Evolutionary conservation across 768 basidiomycete species (phyloP), one percentile per base, ranked within the genome.

Genomic region (Termitomyces sp.): DNA sequence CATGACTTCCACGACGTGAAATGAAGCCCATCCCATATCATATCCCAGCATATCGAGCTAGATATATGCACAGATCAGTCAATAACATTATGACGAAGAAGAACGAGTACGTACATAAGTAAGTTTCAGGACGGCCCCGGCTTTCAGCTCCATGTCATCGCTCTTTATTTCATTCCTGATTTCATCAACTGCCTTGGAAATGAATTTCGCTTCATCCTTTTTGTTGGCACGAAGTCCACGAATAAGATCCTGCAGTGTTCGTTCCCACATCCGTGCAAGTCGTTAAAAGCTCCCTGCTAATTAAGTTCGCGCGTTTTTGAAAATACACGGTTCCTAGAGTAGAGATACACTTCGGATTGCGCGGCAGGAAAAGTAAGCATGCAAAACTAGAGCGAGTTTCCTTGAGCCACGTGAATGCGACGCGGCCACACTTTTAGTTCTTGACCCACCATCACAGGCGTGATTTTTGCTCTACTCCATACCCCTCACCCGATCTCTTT

Each of bases 1-100:
- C 97, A 99, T 99, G 70, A 96, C 94, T 69, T 99, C 97, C 6
- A 98, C 88, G 54, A 99, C 90, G 70, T 96, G 87, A 66, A 99
- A 99, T 8, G 97, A 92, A 46, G 95, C 95, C 86, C 94, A 97
- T 58, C 84, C 84, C 86, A 90, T 97, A 75, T 90, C 94, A 68
- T 88, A 94, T 54, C 88, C 97, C 53, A 99, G 74, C 97, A 99
- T 98, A 70, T 98, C 93, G 61, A 99, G 86, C 96, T 98, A 60
- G n/a, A 58, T 32, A 35, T 26, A 59, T 32, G 36, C 24, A 59
- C 36, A 32, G 9, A 60, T 65, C 54, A 63, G 58, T 51, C 24
- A 38, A 52, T 33, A 48, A 60, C 18, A 46, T 52, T 22, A 20
- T 4, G 52, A 30, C 30, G 24, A 28, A 43, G n/a, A 22, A 36